These are phyloP conservation scores for Pulveroboletus sp. DNA, from an alignment of 768 basidiomycete genomes.

Conservation along the genomic window DNA sequence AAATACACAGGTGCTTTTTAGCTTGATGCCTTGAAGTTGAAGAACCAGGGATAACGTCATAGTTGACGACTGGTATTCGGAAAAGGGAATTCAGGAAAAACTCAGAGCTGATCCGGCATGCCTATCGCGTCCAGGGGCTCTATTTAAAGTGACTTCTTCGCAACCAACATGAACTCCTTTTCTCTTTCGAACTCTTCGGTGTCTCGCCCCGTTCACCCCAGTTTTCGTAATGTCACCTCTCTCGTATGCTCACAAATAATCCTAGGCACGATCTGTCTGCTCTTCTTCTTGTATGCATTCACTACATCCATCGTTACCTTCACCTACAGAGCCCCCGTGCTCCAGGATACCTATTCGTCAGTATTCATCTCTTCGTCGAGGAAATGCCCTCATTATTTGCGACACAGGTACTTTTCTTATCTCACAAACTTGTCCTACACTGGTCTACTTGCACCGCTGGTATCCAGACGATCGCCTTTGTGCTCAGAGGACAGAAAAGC, in stretches of 20 bases:
- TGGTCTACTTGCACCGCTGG: slow-evolving; percentile 55
- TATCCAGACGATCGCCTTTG: slow-evolving; percentile 50
- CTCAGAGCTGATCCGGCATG: too few relatives aligned
- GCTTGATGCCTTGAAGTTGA: too few relatives aligned
- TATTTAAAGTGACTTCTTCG: too few relatives aligned
- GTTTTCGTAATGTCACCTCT: slow-evolving; percentile 38
- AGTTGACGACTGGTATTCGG: too few relatives aligned
- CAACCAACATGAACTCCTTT: too few relatives aligned
- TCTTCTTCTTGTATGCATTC: slow-evolving; percentile 51
- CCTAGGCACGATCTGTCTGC: slow-evolving; percentile 45
- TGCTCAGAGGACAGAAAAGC: slow-evolving; percentile 26
- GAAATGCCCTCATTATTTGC: background rate
- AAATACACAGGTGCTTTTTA: too few relatives aligned
- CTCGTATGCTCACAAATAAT: slow-evolving; percentile 40
- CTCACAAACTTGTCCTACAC: slow-evolving; percentile 64
- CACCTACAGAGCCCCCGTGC: slow-evolving; percentile 26
- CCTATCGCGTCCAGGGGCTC: too few relatives aligned
- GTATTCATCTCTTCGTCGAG: slow-evolving; percentile 26
- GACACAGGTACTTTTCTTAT: slow-evolving; percentile 55
- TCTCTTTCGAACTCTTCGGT: slow-evolving; percentile 27
- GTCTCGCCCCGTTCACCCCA: slow-evolving; percentile 39
- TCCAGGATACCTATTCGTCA: slow-evolving; percentile 31
- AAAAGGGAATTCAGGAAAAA: too few relatives aligned
- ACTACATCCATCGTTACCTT: slow-evolving; percentile 36
- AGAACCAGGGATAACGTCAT: too few relatives aligned